phyloP scores from a whole-genome alignment of 768 basidiomycete genomes.

The Suillus sp. region DNA sequence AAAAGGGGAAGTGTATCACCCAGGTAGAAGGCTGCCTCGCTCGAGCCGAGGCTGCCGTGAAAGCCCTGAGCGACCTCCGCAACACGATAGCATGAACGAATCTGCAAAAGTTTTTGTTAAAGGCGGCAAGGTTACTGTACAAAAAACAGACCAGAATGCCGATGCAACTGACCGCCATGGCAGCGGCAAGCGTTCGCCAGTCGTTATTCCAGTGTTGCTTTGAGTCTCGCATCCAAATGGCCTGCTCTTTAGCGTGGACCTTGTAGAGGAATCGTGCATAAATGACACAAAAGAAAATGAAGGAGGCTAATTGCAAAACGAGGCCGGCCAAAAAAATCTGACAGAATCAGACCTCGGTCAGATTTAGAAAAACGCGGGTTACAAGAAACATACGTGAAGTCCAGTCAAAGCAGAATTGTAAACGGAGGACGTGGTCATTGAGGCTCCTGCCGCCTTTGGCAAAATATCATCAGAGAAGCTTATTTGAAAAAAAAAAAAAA shows the following conservation, averaged over 20 bases:
- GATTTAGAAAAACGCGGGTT: background rate
- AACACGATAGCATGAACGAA: conserved; percentile 65
- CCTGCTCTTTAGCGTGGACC: conserved; percentile 43
- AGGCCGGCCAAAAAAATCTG: conserved; percentile 64
- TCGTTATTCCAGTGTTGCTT: conserved; percentile 50
- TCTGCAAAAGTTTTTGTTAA: conserved; percentile 34
- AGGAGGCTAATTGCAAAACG: conserved; percentile 55
- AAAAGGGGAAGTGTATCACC: conserved; percentile 69
- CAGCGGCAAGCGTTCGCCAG: conserved; percentile 59
- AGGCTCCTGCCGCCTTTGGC: conserved; percentile 49
- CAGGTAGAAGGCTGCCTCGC: conserved; percentile 65
- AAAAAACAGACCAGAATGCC: conserved; percentile 57
- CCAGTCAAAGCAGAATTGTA: conserved; percentile 31
- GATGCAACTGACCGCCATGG: conserved; percentile 55
- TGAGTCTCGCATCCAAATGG: conserved; percentile 42
- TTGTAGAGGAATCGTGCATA: conserved; percentile 51
- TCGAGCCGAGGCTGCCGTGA: conserved; percentile 54
- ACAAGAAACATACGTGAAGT: conserved; percentile 36
- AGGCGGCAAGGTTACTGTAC: background rate
- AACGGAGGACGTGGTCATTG: conserved; percentile 45
- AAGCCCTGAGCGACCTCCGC: conserved; percentile 68
- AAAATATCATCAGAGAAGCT: background rate
- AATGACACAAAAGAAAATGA: conserved; percentile 49
- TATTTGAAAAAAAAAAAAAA: background rate
- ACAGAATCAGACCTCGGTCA: conserved; percentile 1